Base-by-base conservation (phyloP, 1,284 basidiomycete species). In the Ustanciosporium gigantosporum region DNA sequence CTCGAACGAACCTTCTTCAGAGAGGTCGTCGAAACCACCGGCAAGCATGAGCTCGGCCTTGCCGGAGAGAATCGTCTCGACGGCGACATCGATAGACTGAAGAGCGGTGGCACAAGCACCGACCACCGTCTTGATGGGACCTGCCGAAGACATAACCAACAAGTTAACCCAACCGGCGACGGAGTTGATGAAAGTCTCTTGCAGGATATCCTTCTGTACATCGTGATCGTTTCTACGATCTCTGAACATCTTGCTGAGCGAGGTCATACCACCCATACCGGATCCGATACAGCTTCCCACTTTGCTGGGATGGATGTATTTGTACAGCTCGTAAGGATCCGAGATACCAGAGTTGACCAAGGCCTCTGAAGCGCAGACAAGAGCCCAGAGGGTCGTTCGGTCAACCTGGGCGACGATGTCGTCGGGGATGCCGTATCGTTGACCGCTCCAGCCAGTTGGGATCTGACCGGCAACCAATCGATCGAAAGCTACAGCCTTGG, bases 11-110 rank as follows among this genome's bases (percentile, higher is more conserved):
- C 92, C 93, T 79, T 96, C 93, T 80, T 98, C 95, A 68, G 88
- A 89, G 77, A 97, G 86, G 79, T 98, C 95, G 76, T 98, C 95
- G 81, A 92, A 96, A 51, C 94, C 95, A 80, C 95, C 95, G 34
- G 94, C 89, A 61, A 98, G 87, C 95, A 98, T 98, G 77, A 98
- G 87, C 82, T 97, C 97, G 39, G 94, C 94, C 80, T 98, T 98
- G 70, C 93, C 90, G 4, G 88, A 88, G 32, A 95, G 80, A 60
- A 98, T 88, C 0, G 90, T 90, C 76, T 98, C 95, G 72, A 89
- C 88, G n/a, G 92, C 94, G 66, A 98, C 97, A 80, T 97, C 94
- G 39, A 98, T 82, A 7, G 94, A 98, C 80, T 98, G 95, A 25
- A 98, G 83, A 19, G 93, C 94, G 11, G 94, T 98, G 20, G 95